These are phyloP conservation scores for Sequoia sempervirens DNA, from an alignment of 75 land plant genomes.

Conservation along the genomic window DNA sequence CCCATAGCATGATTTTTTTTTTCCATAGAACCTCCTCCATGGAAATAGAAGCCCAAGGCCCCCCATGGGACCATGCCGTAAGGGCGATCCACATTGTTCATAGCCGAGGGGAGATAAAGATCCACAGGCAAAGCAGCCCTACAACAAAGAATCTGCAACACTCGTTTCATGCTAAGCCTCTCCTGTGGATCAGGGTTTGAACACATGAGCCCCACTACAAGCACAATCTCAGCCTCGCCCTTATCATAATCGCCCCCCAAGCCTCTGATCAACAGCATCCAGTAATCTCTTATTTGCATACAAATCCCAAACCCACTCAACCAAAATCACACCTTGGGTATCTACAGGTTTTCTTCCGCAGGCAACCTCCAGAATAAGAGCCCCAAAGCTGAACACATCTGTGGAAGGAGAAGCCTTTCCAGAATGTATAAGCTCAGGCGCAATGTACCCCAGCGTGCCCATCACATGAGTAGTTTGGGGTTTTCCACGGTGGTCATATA, in stretches of 20 bases:
- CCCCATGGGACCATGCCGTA: no score
- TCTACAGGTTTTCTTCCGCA: conserved; percentile 12
- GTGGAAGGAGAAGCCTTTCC: background rate
- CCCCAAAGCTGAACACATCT: background rate
- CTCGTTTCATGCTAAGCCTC: no score
- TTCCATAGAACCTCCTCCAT: no score
- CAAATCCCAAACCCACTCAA: background rate
- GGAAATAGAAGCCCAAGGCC: no score
- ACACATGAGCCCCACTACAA: background rate
- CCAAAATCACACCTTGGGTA: background rate
- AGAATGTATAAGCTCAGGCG: background rate
- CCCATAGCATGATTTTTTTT: no score
- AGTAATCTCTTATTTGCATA: background rate
- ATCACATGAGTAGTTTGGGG: background rate
- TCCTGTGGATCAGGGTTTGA: background rate
- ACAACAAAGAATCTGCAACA: background rate
- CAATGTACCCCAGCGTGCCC: conserved; percentile 24
- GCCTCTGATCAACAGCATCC: background rate
- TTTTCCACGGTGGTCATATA: conserved; percentile 17
- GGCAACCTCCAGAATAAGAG: background rate
- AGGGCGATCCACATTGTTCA: no score
- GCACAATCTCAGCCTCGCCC: background rate
- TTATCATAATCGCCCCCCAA: background rate
- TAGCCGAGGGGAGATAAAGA: background rate
- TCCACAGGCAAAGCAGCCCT: background rate